Base-by-base conservation (phyloP, 345 rosid species). In the Excoecaria cochinchinensis region DNA sequence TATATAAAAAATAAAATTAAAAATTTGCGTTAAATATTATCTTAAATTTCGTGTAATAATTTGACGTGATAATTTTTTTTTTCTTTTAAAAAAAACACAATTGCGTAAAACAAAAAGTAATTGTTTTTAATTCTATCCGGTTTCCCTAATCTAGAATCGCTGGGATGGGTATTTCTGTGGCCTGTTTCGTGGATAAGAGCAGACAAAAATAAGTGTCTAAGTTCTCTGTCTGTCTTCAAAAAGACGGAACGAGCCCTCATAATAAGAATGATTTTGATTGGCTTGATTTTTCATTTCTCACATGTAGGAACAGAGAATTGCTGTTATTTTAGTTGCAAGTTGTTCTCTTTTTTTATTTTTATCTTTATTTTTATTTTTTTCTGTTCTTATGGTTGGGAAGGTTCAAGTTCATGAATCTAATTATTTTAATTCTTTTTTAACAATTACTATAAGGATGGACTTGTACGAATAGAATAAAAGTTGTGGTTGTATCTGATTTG, bases 151-250 rank as follows among this genome's bases (percentile, higher is more conserved):
- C 21, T 6, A 25, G 65, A 60, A 25, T 60, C 65, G 40, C 16
- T 62, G 55, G 51, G 21, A 21, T 46, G 21, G 70, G 38, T 14
- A 12, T 21, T 67, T 56, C 39, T 39, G 65, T 71, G 65, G 74
- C 57, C 53, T 56, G 61, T 19, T 42, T 39, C 2, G 73, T 53
- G 25, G 47, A 53, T 8, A 19, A 36, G 17, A 16, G 64, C 44
- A 12, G 50, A 71, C 48, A n/a, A 71, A 44, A 57, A 57, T 10
- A 25, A 22, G 42, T 39, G 38, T 17, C 66, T 59, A 58, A 58
- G 52, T 65, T 65, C 51, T 56, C 0, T 31, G 39, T n/a, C 22
- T 36, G 0, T 21, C 6, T 17, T 22, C 13, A 3, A 19, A 9
- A 46, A 42, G 74, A 44, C 56, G 22, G 42, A 71, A 44, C 16